A percentile compares a stretch with the other conserved stretches of the same genome.
Conservation (phyloP, 345 rosid genomes). For the Boechera retrofracta region DNA sequence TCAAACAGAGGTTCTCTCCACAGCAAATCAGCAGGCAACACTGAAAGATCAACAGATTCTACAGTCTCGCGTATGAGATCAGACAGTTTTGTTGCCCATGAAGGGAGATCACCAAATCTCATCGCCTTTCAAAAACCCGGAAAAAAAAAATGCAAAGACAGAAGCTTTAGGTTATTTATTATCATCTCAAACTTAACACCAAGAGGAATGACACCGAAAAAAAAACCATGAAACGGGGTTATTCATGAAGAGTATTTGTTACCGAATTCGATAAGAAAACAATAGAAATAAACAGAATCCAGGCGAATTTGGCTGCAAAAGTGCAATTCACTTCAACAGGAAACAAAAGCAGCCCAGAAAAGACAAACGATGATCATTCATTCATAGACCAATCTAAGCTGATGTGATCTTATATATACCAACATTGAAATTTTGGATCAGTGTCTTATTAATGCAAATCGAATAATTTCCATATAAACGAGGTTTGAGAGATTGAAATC, state of each 20-base stretch:
- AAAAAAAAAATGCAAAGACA: not conserved
- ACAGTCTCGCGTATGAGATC: slow-evolving; percentile 57
- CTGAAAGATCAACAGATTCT: slow-evolving; percentile 36
- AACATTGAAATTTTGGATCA: not conserved
- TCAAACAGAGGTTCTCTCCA: slow-evolving; percentile 86
- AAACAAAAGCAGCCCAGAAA: not conserved
- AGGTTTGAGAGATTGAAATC: not conserved
- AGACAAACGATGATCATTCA: not conserved
- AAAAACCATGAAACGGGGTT: not conserved
- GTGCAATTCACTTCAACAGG: not conserved
- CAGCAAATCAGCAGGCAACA: slow-evolving; percentile 62
- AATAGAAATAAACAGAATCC: slow-evolving; percentile 4
- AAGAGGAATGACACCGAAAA: not conserved
- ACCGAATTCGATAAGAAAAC: not conserved
- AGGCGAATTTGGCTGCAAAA: not conserved
- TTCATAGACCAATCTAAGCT: slow-evolving; percentile 14
- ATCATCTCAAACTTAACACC: slow-evolving; percentile 15
- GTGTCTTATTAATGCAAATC: not conserved
- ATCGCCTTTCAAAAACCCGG: slow-evolving; percentile 59
- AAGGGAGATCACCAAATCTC: slow-evolving; percentile 92
- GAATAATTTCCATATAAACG: not conserved
- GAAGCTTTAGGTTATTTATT: slow-evolving; percentile 1
- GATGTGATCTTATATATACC: no score
- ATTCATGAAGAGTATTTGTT: not conserved
- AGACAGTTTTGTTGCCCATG: slow-evolving; percentile 69